phyloP scores from a whole-genome alignment of 208 protist species.

The Trypanosoma caninum region DNA sequence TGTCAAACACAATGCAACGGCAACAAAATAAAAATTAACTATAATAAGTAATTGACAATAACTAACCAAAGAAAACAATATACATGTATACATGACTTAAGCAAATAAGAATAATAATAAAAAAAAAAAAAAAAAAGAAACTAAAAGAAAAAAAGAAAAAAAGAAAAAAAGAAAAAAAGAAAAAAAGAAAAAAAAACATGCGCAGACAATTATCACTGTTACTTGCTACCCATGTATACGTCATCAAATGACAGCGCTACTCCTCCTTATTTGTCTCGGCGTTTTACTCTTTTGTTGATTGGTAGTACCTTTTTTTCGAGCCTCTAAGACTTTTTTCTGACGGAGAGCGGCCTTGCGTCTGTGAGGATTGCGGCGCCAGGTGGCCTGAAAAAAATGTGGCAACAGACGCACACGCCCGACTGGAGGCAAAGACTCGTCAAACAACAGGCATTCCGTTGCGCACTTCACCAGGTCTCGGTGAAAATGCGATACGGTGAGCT shows the following conservation, averaged over 20 bases:
- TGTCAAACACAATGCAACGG: not conserved
- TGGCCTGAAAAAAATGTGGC: conserved; percentile 60
- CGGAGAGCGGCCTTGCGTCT: conserved; percentile 49
- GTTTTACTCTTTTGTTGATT: too few species aligned
- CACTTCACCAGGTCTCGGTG: conserved; percentile 50
- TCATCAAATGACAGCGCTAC: too few species aligned
- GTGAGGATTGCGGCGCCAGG: conserved; percentile 42
- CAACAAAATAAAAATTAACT: too few species aligned
- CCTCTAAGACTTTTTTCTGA: conserved; percentile 21
- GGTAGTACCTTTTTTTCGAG: conserved; percentile 6
- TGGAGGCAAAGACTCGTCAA: conserved; percentile 69
- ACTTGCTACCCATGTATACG: too few species aligned
- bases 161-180: conserved; percentile 28
- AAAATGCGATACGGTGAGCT: conserved; percentile 70
- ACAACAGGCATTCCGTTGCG: conserved; percentile 67
- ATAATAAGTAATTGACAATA: too few species aligned
- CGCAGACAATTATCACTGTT: not conserved
- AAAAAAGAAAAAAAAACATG: conserved; percentile 6
- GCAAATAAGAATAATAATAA: not conserved
- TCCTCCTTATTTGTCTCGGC: too few species aligned
- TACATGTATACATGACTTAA: too few species aligned
- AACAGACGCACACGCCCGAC: conserved; percentile 40
- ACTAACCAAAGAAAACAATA: too few species aligned
- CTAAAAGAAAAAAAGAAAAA: conserved; percentile 6
- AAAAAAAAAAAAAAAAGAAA: not conserved